These are phyloP conservation scores for Anthracocystis panici-leucophaei DNA, from an alignment of 1,284 basidiomycete species.

Conservation along the genomic window DNA sequence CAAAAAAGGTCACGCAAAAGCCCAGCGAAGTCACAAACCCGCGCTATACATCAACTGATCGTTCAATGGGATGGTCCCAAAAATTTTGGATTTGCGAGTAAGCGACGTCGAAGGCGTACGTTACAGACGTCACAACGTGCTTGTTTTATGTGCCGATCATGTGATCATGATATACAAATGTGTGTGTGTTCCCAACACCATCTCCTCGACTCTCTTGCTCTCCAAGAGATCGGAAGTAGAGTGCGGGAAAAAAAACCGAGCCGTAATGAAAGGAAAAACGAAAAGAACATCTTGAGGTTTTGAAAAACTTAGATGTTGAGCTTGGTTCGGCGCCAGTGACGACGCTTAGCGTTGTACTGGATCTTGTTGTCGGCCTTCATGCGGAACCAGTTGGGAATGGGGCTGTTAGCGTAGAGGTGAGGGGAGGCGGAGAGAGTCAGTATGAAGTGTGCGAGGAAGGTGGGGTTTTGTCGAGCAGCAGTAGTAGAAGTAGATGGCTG, in stretches of 20 bases:
- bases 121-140: too few relatives aligned
- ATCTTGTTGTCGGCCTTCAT: constrained; percentile 96
- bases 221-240: neutral
- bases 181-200: too few relatives aligned
- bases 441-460: neutral
- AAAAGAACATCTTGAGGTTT: neutral
- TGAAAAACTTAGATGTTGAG: constrained; percentile 60
- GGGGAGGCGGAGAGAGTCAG: constrained; percentile 13
- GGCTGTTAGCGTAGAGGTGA: constrained; percentile 73
- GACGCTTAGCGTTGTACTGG: constrained; percentile 75
- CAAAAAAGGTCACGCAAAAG: too few relatives aligned
- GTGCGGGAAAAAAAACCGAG: neutral
- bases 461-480: neutral
- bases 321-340: constrained; percentile 69
- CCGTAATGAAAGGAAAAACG: neutral
- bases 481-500: neutral
- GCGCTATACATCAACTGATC: too few relatives aligned
- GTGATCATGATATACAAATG: too few relatives aligned
- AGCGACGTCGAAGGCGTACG: too few relatives aligned
- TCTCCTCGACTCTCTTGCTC: neutral
- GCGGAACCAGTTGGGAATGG: constrained; percentile 98
- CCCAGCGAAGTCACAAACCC: too few relatives aligned
- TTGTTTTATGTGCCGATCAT: too few relatives aligned
- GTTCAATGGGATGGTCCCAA: too few relatives aligned
- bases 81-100: too few relatives aligned